Percentiles rank a stretch among this genome's conserved stretches.
phyloP scores from a whole-genome alignment of 305 asterid species.

The Fraxinus sp. region DNA sequence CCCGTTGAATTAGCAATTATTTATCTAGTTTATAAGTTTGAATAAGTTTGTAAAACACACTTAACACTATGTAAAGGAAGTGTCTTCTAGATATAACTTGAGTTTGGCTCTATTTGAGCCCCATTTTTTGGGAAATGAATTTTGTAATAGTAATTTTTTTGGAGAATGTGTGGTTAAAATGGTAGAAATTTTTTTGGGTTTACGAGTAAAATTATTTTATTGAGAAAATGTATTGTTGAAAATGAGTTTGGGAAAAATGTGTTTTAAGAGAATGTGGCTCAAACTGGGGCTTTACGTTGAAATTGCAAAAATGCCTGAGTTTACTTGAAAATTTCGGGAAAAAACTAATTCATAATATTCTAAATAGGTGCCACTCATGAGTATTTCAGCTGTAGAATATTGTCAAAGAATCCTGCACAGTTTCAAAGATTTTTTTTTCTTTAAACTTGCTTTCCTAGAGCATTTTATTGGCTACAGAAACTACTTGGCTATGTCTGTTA shows the following conservation, averaged over 20 bases:
- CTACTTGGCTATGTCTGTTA: slow-evolving; percentile 4
- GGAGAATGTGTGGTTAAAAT: too few species aligned
- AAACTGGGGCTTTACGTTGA: background rate
- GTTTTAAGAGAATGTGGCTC: too few species aligned
- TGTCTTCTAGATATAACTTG: background rate
- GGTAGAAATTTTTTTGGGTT: too few species aligned
- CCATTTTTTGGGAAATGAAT: too few species aligned
- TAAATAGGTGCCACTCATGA: background rate
- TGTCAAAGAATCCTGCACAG: background rate
- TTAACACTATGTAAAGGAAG: background rate
- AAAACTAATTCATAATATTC: background rate
- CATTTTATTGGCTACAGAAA: background rate
- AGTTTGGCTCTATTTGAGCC: background rate
- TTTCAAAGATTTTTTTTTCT: background rate
- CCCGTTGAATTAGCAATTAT: background rate
- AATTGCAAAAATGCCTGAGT: background rate
- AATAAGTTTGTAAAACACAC: background rate
- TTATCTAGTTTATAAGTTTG: background rate
- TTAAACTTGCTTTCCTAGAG: background rate
- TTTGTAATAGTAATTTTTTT: too few species aligned
- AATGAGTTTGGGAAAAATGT: too few species aligned
- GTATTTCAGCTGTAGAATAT: background rate
- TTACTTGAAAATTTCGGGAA: background rate
- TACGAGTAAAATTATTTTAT: too few species aligned
- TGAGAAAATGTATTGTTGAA: too few species aligned